A percentile compares a stretch with the other conserved stretches of the same genome.
Evolutionary conservation across 176 grass and related monocot genomes (phyloP).

Genomic region (Rhipidocladum racemiflorum): DNA sequence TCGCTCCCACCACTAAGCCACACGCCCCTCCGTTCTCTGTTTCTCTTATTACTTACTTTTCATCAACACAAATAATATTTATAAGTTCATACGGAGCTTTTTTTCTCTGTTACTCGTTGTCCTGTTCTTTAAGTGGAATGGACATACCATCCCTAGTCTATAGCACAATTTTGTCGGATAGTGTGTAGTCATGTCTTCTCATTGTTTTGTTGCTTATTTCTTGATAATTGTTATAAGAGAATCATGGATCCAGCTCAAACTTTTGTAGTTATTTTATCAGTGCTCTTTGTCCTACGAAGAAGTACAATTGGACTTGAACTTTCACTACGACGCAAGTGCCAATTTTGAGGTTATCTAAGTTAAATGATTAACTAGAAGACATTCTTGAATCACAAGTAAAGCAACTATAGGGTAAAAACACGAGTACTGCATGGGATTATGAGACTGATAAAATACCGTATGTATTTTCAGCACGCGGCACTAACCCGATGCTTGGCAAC

Average conservation of each 20-base stretch:
- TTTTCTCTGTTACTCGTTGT: not conserved
- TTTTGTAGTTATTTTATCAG: not conserved
- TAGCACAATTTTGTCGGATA: constrained; percentile 1
- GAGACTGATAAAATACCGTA: no score
- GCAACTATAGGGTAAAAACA: not conserved
- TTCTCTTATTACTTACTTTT: constrained; percentile 5
- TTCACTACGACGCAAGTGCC: not conserved
- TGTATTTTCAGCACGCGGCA: no score
- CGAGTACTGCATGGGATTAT: not conserved
- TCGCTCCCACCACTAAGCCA: no score
- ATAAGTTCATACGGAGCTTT: constrained; percentile 1
- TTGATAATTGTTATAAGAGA: not conserved
- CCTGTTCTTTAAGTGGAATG: not conserved
- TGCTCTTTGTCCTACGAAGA: not conserved
- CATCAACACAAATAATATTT: not conserved
- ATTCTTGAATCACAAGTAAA: not conserved
- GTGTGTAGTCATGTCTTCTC: constrained; percentile 16
- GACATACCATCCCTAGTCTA: constrained; percentile 16
- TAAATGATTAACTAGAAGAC: not conserved
- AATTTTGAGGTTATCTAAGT: not conserved
- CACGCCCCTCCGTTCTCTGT: no score
- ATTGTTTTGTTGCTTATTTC: not conserved
- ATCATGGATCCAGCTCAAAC: not conserved
- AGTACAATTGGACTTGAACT: not conserved
- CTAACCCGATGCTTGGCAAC: no score